Evolutionary conservation across 2,329 filamentous ascomycete genomes (phyloP), one percentile per base, ranked within the genome.

Genomic region (Scedosporium dehoogii): DNA sequence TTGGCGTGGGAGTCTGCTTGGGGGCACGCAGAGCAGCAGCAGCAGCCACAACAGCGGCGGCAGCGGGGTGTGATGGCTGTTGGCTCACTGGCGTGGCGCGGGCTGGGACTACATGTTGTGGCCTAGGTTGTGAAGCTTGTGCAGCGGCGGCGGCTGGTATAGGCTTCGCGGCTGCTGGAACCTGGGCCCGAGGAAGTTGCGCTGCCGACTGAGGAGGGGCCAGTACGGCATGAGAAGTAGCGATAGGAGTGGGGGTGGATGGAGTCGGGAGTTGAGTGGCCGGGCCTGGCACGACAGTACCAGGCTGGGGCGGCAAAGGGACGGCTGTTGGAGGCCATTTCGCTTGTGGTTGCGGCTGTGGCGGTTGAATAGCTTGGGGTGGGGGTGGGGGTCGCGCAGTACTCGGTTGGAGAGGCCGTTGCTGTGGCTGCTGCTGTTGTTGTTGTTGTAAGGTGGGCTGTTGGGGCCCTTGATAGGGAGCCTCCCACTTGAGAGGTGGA

Each of bases 311-410:
- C 3, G 51, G 6, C 33, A 38, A 38, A 25, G 51, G 21, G 12
- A 25, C 18, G n/a, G 51, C 21, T 6, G 51, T 27, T 6, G 23
- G 18, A 23, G 51, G 51, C 51, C 51, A 29, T 29, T 55, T 55
- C 21, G 51, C 23, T 38, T 12, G 33, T 12, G 16, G 44, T 27
- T 18, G 18, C 51, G 70, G 64, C 66, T 71, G 62, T 69, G 70
- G 62, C 70, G 72, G 71, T 70, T 74, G 58, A 69, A 55, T 42
- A 69, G 66, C 61, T 70, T 73, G 58, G 4, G 56, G 58, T 23
- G 63, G 38, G 3, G 46, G 58, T 21, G 29, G 33, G 12, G 62
- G 60, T 23, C 63, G 18, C 14, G 58, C 53, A 21, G 55, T 53
- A 18, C 10, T 58, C 41, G 60, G 63, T 42, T 62, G 65, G 12